Base-by-base conservation (phyloP, 352 stramenopile species). In the Pythium brachiatum region DNA sequence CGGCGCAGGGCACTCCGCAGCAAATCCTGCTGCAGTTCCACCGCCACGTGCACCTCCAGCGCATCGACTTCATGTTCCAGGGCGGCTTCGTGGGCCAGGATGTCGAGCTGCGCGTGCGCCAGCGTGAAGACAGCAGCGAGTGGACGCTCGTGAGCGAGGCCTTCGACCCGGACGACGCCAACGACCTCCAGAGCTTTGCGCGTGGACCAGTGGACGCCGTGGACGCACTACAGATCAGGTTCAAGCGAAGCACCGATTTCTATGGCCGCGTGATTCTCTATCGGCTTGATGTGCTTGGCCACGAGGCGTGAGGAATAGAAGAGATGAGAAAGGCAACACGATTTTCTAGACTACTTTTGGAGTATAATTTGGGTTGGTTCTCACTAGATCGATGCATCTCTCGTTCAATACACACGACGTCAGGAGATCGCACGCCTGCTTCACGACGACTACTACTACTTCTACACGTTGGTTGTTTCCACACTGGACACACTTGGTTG, bases 181-280 rank as follows among this genome's bases (percentile, higher is more conserved):
- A 89, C 66, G 79, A 76, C 32, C 53, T 88, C 54, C 81, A 90
- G 48, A 55, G 60, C 31, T 86, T 89, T 39, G 13, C 56, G 6
- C 79, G 53, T 21, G 32, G 29, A 6, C 9, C 70, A 1, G 41
- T 15, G 31, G 31, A 59, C 15, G 61, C 38, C 3, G 68, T 86
- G 2, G 66, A 78, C 26, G 74, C 76, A 2, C 48, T 90, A 32
- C 73, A 69, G 20, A 57, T 92, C 60, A 73, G 53, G 23, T 90
- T 90, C 48, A 67, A 73, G 38, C 72, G 79, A 46, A 92, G 83
- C 51, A 83, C 68, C 31, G 83, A 92, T 66, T 90, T 92, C 26
- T 92, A 85, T 62, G 83, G 83, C 26, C 83, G 83, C 47, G 79
- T 92, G 11, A 74, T 88, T 41, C 70, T 92, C 53, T 92, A 90